Evolutionary conservation across 1,139 yeast genomes (phyloP).

Genomic region (Blastobotrys elegans): DNA sequence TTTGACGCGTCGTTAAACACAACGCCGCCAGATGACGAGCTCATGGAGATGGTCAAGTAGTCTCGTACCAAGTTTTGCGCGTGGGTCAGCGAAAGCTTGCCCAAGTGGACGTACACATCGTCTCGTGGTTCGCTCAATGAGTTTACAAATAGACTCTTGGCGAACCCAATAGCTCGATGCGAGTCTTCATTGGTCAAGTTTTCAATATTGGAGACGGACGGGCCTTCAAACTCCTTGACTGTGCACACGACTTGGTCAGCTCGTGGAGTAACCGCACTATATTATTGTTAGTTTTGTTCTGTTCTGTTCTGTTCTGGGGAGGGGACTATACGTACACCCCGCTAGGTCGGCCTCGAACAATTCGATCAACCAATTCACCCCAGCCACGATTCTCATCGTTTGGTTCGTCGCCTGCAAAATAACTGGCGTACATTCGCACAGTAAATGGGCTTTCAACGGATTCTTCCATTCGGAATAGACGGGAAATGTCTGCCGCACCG

Average conservation of each 20-base stretch:
- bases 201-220: conserved; percentile 40
- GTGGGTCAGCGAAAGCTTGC: conserved; percentile 23
- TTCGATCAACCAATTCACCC: conserved; percentile 83
- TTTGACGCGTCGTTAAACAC: conserved; percentile 58
- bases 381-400: conserved; percentile 61
- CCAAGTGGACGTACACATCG: conserved; percentile 29
- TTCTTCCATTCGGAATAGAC: conserved; percentile 64
- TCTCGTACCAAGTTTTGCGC: conserved; percentile 20
- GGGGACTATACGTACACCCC: conserved; percentile 46
- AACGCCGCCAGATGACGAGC: conserved; percentile 26
- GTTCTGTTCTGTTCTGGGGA: neutral
- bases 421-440: conserved; percentile 69
- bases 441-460: conserved; percentile 67
- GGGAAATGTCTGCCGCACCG: conserved; percentile 81
- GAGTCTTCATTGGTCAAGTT: conserved; percentile 38
- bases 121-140: conserved; percentile 28
- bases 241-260: conserved; percentile 69
- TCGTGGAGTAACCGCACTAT: conserved; percentile 61
- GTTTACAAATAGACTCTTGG: conserved; percentile 26
- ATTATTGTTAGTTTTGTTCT: conserved; percentile 8
- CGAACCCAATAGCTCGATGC: conserved; percentile 27
- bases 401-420: conserved; percentile 37
- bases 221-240: conserved; percentile 68
- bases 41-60: conserved; percentile 23
- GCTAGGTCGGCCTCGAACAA: conserved; percentile 66